Conservation (phyloP, 2,329 filamentous ascomycete genomes). For the Talaromyces islandicus region DNA sequence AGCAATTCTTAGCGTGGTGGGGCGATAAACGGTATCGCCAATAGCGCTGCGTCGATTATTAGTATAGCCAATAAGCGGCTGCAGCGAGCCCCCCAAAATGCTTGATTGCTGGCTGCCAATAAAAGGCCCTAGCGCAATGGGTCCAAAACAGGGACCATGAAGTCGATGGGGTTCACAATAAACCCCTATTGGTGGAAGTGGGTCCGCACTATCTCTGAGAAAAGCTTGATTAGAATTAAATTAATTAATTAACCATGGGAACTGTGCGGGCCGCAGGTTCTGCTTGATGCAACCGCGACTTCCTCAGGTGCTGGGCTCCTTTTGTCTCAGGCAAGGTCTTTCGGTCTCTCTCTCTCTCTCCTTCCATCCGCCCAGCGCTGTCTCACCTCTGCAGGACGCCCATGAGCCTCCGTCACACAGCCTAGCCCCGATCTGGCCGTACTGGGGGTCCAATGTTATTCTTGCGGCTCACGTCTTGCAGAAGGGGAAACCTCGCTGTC, state of each 20-base stretch:
- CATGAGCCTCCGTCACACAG: neutral
- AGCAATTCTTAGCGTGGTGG: neutral
- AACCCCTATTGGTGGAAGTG: neutral
- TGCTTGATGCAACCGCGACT: neutral
- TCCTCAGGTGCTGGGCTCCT: neutral
- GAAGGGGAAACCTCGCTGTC: neutral
- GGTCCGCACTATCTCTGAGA: neutral
- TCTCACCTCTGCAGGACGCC: neutral
- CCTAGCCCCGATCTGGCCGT: neutral
- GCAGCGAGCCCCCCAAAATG: neutral
- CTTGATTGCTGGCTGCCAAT: neutral
- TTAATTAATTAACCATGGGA: neutral
- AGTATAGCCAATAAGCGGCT: neutral
- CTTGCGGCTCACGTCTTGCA: neutral
- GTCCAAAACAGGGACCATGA: neutral
- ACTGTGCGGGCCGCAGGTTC: neutral
- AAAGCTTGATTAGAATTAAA: neutral
- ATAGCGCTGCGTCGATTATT: neutral
- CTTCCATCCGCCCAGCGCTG: neutral
- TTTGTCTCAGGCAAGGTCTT: neutral
- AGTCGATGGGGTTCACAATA: neutral
- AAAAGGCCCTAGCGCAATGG: neutral
- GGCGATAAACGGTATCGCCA: neutral
- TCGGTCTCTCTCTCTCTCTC: neutral
- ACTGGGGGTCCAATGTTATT: neutral